These are phyloP conservation scores for Schwanniomyces pseudopolymorphus DNA, from an alignment of 805 yeast genomes.

Conservation along the genomic window DNA sequence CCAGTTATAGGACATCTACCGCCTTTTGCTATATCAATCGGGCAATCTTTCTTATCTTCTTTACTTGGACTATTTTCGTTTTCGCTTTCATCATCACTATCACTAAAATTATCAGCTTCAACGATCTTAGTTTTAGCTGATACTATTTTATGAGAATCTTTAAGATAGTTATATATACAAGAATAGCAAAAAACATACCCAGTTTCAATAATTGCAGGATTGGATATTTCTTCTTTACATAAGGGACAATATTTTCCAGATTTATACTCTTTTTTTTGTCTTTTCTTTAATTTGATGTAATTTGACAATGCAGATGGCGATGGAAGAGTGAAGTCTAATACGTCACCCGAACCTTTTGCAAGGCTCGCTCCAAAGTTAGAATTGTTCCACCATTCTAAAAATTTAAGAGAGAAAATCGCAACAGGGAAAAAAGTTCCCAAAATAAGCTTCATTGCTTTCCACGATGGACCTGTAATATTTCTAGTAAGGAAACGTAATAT, in stretches of 20 bases:
- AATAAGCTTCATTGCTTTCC: slow-evolving; percentile 30
- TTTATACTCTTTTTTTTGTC: slow-evolving; percentile 20
- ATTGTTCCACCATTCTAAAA: slow-evolving; percentile 91
- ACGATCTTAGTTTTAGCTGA: slow-evolving; percentile 8
- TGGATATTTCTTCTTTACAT: slow-evolving; percentile 61
- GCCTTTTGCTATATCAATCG: slow-evolving; percentile 42
- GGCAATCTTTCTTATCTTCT: slow-evolving; percentile 5
- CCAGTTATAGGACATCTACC: slow-evolving; percentile 88
- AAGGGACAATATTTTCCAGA: slow-evolving; percentile 56
- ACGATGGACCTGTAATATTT: slow-evolving; percentile 24
- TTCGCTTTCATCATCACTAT: slow-evolving; percentile 8
- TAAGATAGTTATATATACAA: slow-evolving; percentile 70
- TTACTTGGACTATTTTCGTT: slow-evolving; percentile 8
- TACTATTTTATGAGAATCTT: slow-evolving; percentile 42
- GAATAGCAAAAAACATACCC: slow-evolving; percentile 89
- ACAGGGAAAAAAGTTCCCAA: slow-evolving; percentile 67
- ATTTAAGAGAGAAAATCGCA: slow-evolving; percentile 77
- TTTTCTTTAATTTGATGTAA: slow-evolving; percentile 11
- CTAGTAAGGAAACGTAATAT: slow-evolving; percentile 21
- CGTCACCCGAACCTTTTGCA: slow-evolving; percentile 46
- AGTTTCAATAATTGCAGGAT: slow-evolving; percentile 87
- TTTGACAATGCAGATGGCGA: slow-evolving; percentile 37
- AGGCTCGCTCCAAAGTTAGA: slow-evolving; percentile 66
- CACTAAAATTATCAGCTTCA: slow-evolving; percentile 6
- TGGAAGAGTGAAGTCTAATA: slow-evolving; percentile 49